Conservation (phyloP, 805 yeast species). For the Candida sithepensis region DNA sequence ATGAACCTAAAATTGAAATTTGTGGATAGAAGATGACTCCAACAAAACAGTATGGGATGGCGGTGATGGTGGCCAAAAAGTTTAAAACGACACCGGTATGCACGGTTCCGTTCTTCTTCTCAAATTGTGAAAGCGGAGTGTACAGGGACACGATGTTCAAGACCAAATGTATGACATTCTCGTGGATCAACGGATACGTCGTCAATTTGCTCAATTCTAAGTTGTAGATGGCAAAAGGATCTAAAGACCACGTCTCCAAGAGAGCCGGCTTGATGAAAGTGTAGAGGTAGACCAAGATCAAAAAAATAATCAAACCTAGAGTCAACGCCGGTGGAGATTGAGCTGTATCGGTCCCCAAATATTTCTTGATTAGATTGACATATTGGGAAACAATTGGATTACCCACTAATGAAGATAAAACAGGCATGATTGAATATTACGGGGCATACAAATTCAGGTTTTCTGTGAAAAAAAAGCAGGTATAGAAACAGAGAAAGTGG, state of each 20-base stretch:
- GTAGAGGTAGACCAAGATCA: conserved; percentile 40
- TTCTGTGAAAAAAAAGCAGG: too few species aligned
- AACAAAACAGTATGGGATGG: conserved; percentile 53
- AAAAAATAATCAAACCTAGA: conserved; percentile 56
- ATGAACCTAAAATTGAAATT: conserved; percentile 59
- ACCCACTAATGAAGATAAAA: neutral
- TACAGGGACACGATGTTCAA: conserved; percentile 56
- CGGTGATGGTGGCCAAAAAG: conserved; percentile 65
- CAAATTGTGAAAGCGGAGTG: conserved; percentile 63
- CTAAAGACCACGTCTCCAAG: conserved; percentile 42
- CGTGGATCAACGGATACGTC: conserved; percentile 70
- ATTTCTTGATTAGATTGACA: neutral
- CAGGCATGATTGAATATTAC: neutral
- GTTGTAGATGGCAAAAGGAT: conserved; percentile 51
- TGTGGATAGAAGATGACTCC: conserved; percentile 50
- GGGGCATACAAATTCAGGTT: too few species aligned
- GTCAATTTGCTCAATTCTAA: conserved; percentile 54
- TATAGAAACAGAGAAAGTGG: neutral
- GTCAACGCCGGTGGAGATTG: conserved; percentile 44
- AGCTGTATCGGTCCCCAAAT: neutral
- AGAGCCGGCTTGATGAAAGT: conserved; percentile 28
- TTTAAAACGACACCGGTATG: conserved; percentile 80
- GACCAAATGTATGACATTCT: conserved; percentile 54
- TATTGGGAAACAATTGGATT: neutral
- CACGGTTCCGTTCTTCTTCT: conserved; percentile 74